Percentiles rank a stretch among this genome's conserved stretches.
Conservation (phyloP, 2,329 filamentous ascomycete species). For the Trichoderma sp. region DNA sequence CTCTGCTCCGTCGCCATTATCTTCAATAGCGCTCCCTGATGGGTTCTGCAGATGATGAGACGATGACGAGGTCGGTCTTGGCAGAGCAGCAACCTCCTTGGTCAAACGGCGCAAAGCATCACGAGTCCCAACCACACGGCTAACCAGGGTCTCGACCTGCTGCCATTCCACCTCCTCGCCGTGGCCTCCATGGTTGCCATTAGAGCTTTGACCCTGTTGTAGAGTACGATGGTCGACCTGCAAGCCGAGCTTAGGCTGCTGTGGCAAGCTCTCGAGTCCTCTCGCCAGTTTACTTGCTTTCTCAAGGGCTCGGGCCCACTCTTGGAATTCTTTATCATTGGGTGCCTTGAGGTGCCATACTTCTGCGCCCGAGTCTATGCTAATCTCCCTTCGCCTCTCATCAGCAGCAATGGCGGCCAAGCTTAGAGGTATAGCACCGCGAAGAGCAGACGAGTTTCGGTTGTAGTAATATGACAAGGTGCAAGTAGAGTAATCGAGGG, state of each 20-base stretch:
- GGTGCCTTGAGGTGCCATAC: constrained; percentile 90
- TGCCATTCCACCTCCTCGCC: constrained; percentile 83
- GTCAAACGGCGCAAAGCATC: constrained; percentile 86
- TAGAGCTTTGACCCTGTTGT: neutral
- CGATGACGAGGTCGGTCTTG: constrained; percentile 33
- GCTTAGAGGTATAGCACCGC: constrained; percentile 89
- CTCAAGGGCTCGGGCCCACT: constrained; percentile 86
- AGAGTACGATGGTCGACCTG: constrained; percentile 35
- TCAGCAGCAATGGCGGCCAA: constrained; percentile 89
- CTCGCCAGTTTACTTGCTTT: constrained; percentile 70
- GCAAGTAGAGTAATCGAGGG: constrained; percentile 88
- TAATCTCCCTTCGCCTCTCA: constrained; percentile 85
- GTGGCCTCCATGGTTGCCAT: constrained; percentile 36
- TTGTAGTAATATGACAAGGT: constrained; percentile 97
- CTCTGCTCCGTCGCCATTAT: constrained; percentile 50
- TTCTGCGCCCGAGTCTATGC: constrained; percentile 94
- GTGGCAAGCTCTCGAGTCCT: constrained; percentile 47
- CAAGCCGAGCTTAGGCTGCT: constrained; percentile 33
- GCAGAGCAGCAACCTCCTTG: constrained; percentile 71
- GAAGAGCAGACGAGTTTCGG: constrained; percentile 85
- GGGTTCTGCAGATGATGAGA: constrained; percentile 45
- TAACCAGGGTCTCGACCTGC: constrained; percentile 81
- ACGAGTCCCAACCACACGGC: constrained; percentile 80
- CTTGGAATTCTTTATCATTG: constrained; percentile 80
- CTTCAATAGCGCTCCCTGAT: constrained; percentile 47